These are phyloP conservation scores for Gynandropsis gynandra DNA, from an alignment of 345 rosid genomes.

Conservation along the genomic window DNA sequence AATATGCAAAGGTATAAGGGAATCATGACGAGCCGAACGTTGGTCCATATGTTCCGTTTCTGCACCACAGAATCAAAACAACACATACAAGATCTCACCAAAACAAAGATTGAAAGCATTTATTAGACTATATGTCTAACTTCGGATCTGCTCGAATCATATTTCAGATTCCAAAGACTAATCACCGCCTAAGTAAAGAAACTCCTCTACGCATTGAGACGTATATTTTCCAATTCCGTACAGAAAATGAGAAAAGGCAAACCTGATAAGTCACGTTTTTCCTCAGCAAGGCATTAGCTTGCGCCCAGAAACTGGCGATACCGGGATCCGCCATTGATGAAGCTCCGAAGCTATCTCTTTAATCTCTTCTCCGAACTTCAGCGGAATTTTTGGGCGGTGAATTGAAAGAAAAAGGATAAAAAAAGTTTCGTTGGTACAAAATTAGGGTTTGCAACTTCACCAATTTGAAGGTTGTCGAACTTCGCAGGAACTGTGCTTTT, in stretches of 20 bases:
- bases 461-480: too few species aligned
- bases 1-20: slow-evolving; percentile 64
- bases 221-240: background rate
- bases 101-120: too few species aligned
- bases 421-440: too few species aligned
- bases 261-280: slow-evolving; percentile 92
- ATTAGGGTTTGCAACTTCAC: too few species aligned
- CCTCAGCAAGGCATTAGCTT: slow-evolving; percentile 67
- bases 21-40: slow-evolving; percentile 56
- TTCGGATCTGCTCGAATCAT: background rate
- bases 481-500: too few species aligned
- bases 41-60: slow-evolving; percentile 65
- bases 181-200: slow-evolving; percentile 4
- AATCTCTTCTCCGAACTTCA: background rate
- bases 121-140: too few species aligned
- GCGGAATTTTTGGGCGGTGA: too few species aligned
- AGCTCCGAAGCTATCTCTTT: slow-evolving; percentile 9
- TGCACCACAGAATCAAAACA: slow-evolving; percentile 12
- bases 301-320: slow-evolving; percentile 55
- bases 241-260: background rate
- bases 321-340: slow-evolving; percentile 39
- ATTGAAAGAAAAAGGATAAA: too few species aligned
- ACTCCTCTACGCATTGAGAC: background rate
- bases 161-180: background rate
- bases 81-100: background rate